A percentile compares a stretch with the other conserved stretches of the same genome.
Conservation (phyloP, 1,139 yeast genomes). For the Suhomyces bolitotheri region DNA sequence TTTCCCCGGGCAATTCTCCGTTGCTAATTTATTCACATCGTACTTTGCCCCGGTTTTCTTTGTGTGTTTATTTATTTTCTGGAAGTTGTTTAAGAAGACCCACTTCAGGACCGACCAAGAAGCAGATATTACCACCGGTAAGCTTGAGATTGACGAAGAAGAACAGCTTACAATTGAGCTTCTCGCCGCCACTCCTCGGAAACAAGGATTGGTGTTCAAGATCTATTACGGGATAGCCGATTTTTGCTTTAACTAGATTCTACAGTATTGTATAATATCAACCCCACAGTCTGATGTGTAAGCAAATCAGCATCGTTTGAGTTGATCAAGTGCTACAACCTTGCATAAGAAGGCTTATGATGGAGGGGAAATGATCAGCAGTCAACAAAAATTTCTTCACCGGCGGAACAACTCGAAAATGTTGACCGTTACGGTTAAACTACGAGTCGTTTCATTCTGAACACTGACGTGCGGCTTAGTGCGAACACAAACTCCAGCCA, state of each 20-base stretch:
- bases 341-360: neutral
- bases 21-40: conserved; percentile 39
- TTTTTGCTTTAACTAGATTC: conserved; percentile 18
- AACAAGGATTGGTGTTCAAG: conserved; percentile 23
- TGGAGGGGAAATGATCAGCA: too few species aligned
- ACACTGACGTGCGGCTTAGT: too few species aligned
- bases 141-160: conserved; percentile 36
- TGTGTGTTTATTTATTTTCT: conserved; percentile 27
- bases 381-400: too few species aligned
- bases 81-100: conserved; percentile 40
- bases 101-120: conserved; percentile 31
- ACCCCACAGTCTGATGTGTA: too few species aligned
- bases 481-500: too few species aligned
- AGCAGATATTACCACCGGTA: conserved; percentile 41
- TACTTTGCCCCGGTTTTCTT: conserved; percentile 43
- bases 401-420: too few species aligned
- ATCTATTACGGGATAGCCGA: conserved; percentile 20
- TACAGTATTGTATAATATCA: neutral
- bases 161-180: conserved; percentile 28
- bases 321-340: neutral
- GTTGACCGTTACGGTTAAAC: too few species aligned
- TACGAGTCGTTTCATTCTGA: too few species aligned
- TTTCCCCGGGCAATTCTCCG: conserved; percentile 40
- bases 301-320: neutral
- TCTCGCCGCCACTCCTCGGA: conserved; percentile 20